Base-by-base conservation (phyloP, 2,329 filamentous ascomycete genomes). In the Arthrinium puccinioides region DNA sequence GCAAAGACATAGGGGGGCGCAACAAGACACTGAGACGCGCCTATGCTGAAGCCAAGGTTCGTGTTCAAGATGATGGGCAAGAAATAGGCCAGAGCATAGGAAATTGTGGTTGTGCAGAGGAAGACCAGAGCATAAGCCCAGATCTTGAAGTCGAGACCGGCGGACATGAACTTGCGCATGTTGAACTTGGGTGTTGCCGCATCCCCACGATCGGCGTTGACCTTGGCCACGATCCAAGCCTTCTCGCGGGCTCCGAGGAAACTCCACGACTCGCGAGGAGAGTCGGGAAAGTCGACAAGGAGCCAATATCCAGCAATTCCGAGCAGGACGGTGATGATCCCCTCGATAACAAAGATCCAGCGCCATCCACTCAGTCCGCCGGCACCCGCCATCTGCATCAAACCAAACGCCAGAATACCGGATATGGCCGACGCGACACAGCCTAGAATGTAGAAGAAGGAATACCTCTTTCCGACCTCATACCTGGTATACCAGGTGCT, bases 21-120 rank as follows among this genome's bases (percentile, higher is more conserved):
- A 4, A 81, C 70, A 5, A 89, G 74, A 53, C 82, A 86, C 58
- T 87, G 83, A 0, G 82, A 67, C 33, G 66, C 65, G 7, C 69
- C 79, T 5, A 81, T 66, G 32, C 59, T 66, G 64, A 86, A 89
- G 11, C 75, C 72, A 66, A 89, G 74, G 55, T 65, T 71, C 24
- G 49, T 49, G 34, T 65, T 59, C 11, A 94, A 74, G 48, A 92
- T 85, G 50, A 89, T 76, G 6, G 86, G 85, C 4, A 89, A 62
- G 53, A 89, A 90, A 58, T 84, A 90, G 3, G 84, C 82, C 8
- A 92, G 72, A 0, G 84, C 78, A 55, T 92, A 92, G 2, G 73
- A 72, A 35, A 85, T 74, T 9, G 83, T 84, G 1, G 84, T 87
- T 2, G 76, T 74, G 57, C 76, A 76, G 62, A 78, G 76, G 53